Evolutionary conservation across 352 stramenopile species (phyloP).

Genomic region (Elongisporangium anandrum): DNA sequence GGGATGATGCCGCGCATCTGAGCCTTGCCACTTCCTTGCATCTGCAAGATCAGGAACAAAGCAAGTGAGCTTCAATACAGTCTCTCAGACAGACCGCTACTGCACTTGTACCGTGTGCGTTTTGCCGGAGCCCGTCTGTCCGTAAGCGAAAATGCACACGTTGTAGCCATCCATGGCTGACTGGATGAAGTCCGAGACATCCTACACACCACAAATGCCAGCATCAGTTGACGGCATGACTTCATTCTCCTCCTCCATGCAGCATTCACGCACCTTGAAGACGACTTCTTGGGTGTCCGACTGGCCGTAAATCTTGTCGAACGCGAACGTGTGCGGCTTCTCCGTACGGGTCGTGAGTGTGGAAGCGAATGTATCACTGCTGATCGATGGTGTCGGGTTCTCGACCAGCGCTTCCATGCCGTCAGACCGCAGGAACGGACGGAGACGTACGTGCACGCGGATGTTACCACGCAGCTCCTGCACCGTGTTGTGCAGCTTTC

Average conservation of each 20-base stretch:
- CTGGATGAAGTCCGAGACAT: constrained; percentile 87
- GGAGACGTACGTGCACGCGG: constrained; percentile 94
- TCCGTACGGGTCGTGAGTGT: constrained; percentile 70
- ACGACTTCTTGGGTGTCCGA: constrained; percentile 94
- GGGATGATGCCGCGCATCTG: constrained; percentile 98
- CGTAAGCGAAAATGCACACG: constrained; percentile 98
- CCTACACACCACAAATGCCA: constrained; percentile 19
- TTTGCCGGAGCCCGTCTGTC: constrained; percentile 96
- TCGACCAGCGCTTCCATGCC: constrained; percentile 43
- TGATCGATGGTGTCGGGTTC: constrained; percentile 47
- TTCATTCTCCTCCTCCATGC: no score
- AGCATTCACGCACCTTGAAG: constrained; percentile 57
- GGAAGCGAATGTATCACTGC: constrained; percentile 62
- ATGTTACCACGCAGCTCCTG: constrained; percentile 99
- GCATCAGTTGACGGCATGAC: neutral
- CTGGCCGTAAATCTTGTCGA: constrained; percentile 97
- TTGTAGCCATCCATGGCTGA: constrained; percentile 98
- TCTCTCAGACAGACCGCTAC: neutral
- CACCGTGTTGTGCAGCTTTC: constrained; percentile 99
- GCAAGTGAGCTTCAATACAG: neutral
- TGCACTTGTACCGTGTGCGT: constrained; percentile 84
- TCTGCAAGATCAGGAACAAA: constrained; percentile 29
- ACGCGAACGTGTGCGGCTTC: constrained; percentile 90
- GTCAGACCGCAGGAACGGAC: constrained; percentile 89
- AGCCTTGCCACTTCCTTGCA: constrained; percentile 96